These are phyloP conservation scores for Tuber calosporum DNA, from an alignment of 495 filamentous ascomycete species.

Conservation along the genomic window DNA sequence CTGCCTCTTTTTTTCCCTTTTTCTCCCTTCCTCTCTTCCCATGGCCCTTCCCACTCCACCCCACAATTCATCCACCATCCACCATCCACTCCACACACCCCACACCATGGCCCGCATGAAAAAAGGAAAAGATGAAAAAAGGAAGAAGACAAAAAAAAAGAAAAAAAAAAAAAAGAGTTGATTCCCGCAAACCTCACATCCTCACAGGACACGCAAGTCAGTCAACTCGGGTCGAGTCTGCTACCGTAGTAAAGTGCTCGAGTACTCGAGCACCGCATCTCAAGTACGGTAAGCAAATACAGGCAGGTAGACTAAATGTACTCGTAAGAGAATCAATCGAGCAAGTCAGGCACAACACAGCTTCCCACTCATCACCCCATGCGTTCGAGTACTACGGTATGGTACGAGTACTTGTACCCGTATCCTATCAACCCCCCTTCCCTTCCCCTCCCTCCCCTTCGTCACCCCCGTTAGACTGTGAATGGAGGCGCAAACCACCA, in stretches of 20 bases:
- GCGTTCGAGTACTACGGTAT: no score
- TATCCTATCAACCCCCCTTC: neutral
- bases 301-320: neutral
- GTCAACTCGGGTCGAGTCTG: neutral
- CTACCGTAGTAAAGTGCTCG: no score
- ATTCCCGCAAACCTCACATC: neutral
- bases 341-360: neutral
- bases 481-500: neutral
- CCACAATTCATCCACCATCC: neutral
- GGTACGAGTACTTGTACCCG: no score
- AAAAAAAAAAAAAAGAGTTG: neutral
- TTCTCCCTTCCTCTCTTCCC: neutral
- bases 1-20: neutral
- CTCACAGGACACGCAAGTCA: neutral
- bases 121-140: neutral
- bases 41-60: slow-evolving; percentile 3
- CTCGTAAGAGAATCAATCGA: no score
- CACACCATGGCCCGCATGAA: neutral
- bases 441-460: neutral
- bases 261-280: neutral
- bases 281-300: neutral
- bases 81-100: neutral
- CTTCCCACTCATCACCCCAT: neutral
- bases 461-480: neutral
- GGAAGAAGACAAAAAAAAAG: neutral